These are phyloP conservation scores for Pelagomonas calceolata DNA, from an alignment of 108 stramenopile genomes.

Conservation along the genomic window DNA sequence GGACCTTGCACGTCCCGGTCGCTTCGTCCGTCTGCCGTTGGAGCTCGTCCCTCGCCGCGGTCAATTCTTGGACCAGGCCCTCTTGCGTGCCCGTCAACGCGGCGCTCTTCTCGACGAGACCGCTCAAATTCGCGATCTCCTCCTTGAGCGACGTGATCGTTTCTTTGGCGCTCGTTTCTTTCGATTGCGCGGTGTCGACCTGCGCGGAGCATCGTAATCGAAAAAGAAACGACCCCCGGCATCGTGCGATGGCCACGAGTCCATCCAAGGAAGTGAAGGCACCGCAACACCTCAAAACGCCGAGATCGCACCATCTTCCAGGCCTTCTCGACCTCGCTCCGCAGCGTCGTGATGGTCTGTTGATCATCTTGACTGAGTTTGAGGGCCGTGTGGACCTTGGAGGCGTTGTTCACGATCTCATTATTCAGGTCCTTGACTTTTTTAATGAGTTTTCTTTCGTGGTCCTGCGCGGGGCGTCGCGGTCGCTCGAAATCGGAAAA, in stretches of 20 bases:
- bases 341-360: slow-evolving; percentile 38
- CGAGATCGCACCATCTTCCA: slow-evolving; percentile 61
- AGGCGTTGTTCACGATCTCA: slow-evolving; percentile 53
- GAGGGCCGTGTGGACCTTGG: slow-evolving; percentile 54
- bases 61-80: slow-evolving; percentile 47
- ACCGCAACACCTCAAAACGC: no score
- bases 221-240: no score
- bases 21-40: slow-evolving; percentile 32
- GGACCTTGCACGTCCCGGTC: background rate
- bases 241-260: no score
- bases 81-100: slow-evolving; percentile 51
- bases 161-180: slow-evolving; percentile 50
- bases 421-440: slow-evolving; percentile 52
- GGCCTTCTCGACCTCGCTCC: slow-evolving; percentile 56
- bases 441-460: slow-evolving; percentile 53
- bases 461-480: no score
- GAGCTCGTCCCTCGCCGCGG: slow-evolving; percentile 27
- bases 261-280: no score
- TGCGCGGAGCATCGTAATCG: no score
- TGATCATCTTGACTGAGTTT: slow-evolving; percentile 55
- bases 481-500: no score
- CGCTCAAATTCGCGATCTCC: slow-evolving; percentile 46
- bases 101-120: slow-evolving; percentile 57
- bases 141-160: slow-evolving; percentile 49
- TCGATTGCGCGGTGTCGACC: slow-evolving; percentile 51